phyloP scores from a whole-genome alignment of 208 protist genomes.

The Wallacemonas sp. region DNA sequence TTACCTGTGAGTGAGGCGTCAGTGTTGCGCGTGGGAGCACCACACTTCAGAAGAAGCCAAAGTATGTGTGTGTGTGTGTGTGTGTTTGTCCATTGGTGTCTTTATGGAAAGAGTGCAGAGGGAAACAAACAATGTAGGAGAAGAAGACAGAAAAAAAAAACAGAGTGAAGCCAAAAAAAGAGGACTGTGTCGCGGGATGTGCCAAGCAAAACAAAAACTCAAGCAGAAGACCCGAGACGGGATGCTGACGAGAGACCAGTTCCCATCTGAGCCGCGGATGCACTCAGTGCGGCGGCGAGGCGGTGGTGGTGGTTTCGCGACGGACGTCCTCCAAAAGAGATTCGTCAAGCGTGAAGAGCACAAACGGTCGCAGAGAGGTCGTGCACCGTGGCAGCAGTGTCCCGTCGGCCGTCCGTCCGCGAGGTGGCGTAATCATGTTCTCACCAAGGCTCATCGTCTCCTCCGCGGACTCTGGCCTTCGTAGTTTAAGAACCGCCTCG shows the following conservation, averaged over 20 bases:
- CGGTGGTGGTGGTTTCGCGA: neutral
- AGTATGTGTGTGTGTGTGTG: too few relatives aligned
- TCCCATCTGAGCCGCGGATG: too few relatives aligned
- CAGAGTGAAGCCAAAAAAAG: neutral
- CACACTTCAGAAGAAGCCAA: too few relatives aligned
- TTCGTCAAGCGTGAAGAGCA: constrained; percentile 59
- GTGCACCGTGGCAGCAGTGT: constrained; percentile 15
- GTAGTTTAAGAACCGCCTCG: constrained; percentile 28
- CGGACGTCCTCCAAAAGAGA: constrained; percentile 32
- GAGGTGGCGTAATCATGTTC: neutral
- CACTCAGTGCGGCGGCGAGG: neutral
- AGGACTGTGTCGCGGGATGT: neutral
- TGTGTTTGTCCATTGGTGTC: too few relatives aligned
- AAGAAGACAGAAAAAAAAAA: constrained; percentile 15
- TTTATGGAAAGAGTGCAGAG: neutral
- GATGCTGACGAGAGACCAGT: too few relatives aligned
- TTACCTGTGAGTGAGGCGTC: too few relatives aligned
- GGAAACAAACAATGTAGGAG: neutral
- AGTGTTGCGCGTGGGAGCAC: too few relatives aligned
- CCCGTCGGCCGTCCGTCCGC: neutral
- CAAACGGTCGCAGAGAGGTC: constrained; percentile 31
- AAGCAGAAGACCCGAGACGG: too few relatives aligned
- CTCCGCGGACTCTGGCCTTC: neutral
- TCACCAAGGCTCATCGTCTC: neutral
- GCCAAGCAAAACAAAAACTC: too few relatives aligned